phyloP scores from a whole-genome alignment of 495 filamentous ascomycete species.

The Annulohypoxylon moriforme region DNA sequence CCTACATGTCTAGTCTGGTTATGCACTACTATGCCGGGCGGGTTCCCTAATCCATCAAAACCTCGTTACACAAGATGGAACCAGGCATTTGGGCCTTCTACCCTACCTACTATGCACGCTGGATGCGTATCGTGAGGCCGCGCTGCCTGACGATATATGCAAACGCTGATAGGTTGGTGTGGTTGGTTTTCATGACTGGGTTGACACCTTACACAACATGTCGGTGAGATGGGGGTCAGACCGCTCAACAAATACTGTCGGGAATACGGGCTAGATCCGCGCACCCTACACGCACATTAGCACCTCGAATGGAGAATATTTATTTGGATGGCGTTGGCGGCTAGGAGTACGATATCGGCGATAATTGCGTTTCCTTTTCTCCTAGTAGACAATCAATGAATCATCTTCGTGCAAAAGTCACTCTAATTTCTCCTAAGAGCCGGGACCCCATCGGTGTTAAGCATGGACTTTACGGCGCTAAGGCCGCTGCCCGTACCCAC shows the following conservation, averaged over 20 bases:
- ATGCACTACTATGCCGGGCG: constrained; percentile 11
- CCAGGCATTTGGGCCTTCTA: constrained; percentile 4
- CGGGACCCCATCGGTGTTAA: background rate
- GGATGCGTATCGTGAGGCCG: background rate
- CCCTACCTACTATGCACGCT: background rate
- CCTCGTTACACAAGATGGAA: constrained; percentile 31
- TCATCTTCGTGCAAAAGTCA: background rate
- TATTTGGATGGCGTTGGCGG: background rate
- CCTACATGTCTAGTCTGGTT: background rate
- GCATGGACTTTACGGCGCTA: constrained; percentile 8
- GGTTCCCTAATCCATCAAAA: constrained; percentile 19
- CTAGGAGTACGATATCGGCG: background rate
- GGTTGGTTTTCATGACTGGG: background rate
- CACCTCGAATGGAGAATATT: background rate
- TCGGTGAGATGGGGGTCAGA: constrained; percentile 33
- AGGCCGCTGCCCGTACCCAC: background rate
- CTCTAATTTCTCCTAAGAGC: background rate
- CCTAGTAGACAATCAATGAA: background rate
- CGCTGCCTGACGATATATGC: background rate
- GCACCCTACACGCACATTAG: constrained; percentile 6
- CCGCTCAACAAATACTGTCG: constrained; percentile 30
- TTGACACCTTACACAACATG: constrained; percentile 24
- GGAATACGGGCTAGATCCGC: constrained; percentile 8
- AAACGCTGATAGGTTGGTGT: constrained; percentile 18
- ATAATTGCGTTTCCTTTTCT: background rate